Conservation (phyloP, 192 early-diverging fungal genomes). For the Coemansia sp. region DNA sequence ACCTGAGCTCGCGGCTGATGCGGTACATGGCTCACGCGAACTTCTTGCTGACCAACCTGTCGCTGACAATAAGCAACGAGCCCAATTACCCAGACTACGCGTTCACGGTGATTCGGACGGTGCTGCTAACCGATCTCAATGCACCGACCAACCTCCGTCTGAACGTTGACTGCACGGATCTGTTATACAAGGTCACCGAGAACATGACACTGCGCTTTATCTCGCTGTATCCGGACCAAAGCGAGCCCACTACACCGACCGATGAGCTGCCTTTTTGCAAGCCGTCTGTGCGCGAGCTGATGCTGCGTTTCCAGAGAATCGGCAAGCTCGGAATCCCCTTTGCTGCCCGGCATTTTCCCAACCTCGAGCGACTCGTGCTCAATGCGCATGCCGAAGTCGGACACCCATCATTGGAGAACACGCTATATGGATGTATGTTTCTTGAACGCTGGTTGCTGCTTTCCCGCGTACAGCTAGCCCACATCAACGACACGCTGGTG, state of each 20-base stretch:
- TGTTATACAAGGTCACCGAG: conserved; percentile 49
- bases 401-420: conserved; percentile 48
- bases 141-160: conserved; percentile 43
- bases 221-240: conserved; percentile 18
- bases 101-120: conserved; percentile 43
- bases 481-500: conserved; percentile 50
- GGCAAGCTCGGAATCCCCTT: conserved; percentile 52
- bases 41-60: conserved; percentile 41
- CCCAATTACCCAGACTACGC: conserved; percentile 41
- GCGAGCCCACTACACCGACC: neutral
- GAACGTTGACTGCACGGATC: conserved; percentile 46
- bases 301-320: conserved; percentile 43
- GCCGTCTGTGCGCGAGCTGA: conserved; percentile 49
- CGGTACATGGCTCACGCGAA: conserved; percentile 53
- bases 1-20: conserved; percentile 46
- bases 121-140: conserved; percentile 45
- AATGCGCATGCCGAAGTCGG: conserved; percentile 40
- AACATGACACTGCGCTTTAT: conserved; percentile 45
- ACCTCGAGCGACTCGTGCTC: conserved; percentile 39
- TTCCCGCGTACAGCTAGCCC: conserved; percentile 43
- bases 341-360: conserved; percentile 48
- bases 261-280: conserved; percentile 46
- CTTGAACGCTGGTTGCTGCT: conserved; percentile 37
- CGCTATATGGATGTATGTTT: conserved; percentile 51
- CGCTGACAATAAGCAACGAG: conserved; percentile 40